Evolutionary conservation across 805 yeast species (phyloP).

Genomic region (Pichia insulana): DNA sequence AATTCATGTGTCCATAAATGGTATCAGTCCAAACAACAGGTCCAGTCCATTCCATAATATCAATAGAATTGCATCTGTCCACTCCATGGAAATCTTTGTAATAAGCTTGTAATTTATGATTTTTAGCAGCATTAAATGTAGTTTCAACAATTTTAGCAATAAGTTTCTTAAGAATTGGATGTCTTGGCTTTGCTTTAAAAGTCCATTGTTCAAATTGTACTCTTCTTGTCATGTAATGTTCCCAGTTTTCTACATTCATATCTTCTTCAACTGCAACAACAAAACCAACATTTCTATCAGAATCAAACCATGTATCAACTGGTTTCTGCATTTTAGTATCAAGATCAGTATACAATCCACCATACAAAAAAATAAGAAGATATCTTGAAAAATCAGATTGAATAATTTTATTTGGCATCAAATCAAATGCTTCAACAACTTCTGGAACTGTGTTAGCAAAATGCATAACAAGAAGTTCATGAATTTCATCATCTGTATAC

Average conservation of each 20-base stretch:
- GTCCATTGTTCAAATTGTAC: constrained; percentile 59
- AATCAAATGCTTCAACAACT: constrained; percentile 43
- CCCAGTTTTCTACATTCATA: constrained; percentile 45
- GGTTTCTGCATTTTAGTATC: constrained; percentile 52
- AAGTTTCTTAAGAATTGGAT: constrained; percentile 48
- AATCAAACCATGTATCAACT: constrained; percentile 52
- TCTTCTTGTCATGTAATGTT: constrained; percentile 40
- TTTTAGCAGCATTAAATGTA: constrained; percentile 34
- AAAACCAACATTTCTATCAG: constrained; percentile 43
- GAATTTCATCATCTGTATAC: constrained; percentile 27
- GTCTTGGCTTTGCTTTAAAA: constrained; percentile 51
- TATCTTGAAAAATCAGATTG: constrained; percentile 51
- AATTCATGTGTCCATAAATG: constrained; percentile 54
- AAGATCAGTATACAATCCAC: constrained; percentile 56
- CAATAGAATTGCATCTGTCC: constrained; percentile 31
- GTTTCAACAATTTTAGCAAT: constrained; percentile 44
- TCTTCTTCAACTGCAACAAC: constrained; percentile 49
- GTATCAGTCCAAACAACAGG: constrained; percentile 74
- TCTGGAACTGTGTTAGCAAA: constrained; percentile 37
- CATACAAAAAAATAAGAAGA: constrained; percentile 41
- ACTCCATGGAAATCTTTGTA: constrained; percentile 31
- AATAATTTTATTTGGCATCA: constrained; percentile 44
- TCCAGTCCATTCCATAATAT: constrained; percentile 70
- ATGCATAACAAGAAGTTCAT: constrained; percentile 21
- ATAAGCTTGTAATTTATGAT: constrained; percentile 28